Evolutionary conservation across 768 basidiomycete species (phyloP).

Genomic region (Gloeostereum incarnatum): DNA sequence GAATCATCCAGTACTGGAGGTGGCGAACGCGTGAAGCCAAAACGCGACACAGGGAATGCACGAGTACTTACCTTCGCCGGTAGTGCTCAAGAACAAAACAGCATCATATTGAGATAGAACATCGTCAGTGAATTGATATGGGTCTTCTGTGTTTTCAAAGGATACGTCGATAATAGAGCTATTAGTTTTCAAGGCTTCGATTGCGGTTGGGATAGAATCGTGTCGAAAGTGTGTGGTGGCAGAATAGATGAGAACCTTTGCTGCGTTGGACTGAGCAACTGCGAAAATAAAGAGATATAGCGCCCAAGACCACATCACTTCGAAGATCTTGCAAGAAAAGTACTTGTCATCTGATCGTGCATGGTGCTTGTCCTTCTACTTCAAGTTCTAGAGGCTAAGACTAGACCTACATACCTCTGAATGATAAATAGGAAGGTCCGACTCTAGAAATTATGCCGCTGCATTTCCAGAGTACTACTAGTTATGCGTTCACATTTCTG

Average conservation of each 20-base stretch:
- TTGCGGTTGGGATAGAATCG: conserved; percentile 68
- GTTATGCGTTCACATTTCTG: too few species aligned
- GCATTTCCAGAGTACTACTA: too few species aligned
- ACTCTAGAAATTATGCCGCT: too few species aligned
- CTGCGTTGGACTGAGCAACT: too few species aligned
- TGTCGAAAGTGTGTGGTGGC: conserved; percentile 56
- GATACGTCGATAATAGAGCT: conserved; percentile 35
- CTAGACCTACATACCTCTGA: too few species aligned
- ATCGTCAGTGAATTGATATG: conserved; percentile 40
- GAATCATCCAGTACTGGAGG: conserved; percentile 45
- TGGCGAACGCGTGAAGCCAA: conserved; percentile 3
- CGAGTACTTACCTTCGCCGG: conserved; percentile 48
- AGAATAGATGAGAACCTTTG: conserved; percentile 45
- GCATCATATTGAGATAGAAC: conserved; percentile 52
- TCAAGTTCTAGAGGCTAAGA: too few species aligned
- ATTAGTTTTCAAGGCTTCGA: conserved; percentile 39
- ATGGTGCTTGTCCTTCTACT: too few species aligned
- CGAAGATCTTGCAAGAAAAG: too few species aligned
- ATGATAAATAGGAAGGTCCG: too few species aligned
- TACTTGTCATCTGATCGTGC: too few species aligned
- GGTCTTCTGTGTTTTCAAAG: conserved; percentile 63
- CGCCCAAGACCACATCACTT: too few species aligned
- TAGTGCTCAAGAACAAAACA: conserved; percentile 59
- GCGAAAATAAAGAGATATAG: too few species aligned
- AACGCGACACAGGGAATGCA: background rate